Evolutionary conservation across 441 rosid genomes (phyloP).

Genomic region (Jatropha podagrica): DNA sequence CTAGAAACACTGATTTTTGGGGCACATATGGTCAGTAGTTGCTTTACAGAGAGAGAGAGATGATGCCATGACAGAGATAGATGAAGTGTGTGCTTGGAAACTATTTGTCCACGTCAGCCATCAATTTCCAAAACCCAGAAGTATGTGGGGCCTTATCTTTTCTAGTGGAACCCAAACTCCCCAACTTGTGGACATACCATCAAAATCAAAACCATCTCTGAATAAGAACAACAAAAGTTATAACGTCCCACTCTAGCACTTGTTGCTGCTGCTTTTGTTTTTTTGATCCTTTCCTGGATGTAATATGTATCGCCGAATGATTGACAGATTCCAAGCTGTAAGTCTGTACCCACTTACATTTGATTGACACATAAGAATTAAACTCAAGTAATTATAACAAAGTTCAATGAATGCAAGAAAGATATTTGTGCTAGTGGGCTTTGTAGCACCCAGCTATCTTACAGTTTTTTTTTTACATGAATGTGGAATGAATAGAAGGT

Average conservation of each 20-base stretch:
- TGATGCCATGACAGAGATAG: not conserved
- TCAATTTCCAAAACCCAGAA: not conserved
- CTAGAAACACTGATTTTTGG: not conserved
- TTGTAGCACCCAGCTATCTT: not conserved
- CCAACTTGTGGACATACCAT: not conserved
- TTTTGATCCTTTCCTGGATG: not conserved
- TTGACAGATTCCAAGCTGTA: not conserved
- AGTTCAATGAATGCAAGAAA: too few relatives aligned
- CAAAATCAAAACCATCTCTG: not conserved
- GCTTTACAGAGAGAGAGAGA: not conserved
- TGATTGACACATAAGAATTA: too few relatives aligned
- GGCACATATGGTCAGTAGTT: not conserved
- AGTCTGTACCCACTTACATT: too few relatives aligned
- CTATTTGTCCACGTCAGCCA: conserved; percentile 21
- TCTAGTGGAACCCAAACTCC: not conserved
- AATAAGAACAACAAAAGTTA: not conserved
- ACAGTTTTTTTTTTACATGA: not conserved
- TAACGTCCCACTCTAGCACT: not conserved
- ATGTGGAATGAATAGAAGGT: not conserved
- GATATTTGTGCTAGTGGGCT: not conserved
- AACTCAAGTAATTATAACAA: too few relatives aligned
- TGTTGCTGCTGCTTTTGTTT: not conserved
- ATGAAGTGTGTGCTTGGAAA: conserved; percentile 3
- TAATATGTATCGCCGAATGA: not conserved
- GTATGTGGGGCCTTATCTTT: not conserved